Evolutionary conservation across 164 flowering plant genomes (phyloP).

Genomic region (Magnolia officinalis): DNA sequence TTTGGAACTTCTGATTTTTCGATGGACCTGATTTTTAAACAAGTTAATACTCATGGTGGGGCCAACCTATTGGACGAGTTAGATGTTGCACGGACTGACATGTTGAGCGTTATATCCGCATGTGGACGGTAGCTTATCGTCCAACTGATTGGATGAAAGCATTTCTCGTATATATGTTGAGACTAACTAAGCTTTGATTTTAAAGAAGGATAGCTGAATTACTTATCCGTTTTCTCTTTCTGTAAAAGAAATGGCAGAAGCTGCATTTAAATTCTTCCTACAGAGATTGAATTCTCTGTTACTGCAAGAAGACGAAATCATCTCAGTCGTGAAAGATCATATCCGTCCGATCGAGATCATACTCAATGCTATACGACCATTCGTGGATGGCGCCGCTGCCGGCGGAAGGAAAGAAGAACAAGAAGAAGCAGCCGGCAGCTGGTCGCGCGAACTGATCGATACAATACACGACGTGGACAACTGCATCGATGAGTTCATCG

Average conservation of each 20-base stretch:
- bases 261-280: background rate
- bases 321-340: background rate
- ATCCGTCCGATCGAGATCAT: background rate
- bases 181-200: too few relatives aligned
- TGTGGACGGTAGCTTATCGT: too few relatives aligned
- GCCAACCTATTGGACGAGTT: too few relatives aligned
- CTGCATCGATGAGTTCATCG: conserved; percentile 16
- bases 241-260: background rate
- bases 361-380: background rate
- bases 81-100: too few relatives aligned
- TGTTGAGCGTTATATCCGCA: too few relatives aligned
- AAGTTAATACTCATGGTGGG: too few relatives aligned
- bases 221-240: background rate
- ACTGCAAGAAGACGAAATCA: background rate
- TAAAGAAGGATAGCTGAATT: background rate
- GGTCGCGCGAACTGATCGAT: conserved; percentile 15
- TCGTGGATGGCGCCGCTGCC: background rate
- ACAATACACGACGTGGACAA: conserved; percentile 17
- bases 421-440: background rate
- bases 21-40: too few relatives aligned
- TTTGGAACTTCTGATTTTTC: too few relatives aligned
- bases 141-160: too few relatives aligned
- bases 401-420: background rate
- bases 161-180: too few relatives aligned
- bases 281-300: conserved; percentile 2